Evolutionary conservation across 345 rosid species (phyloP).

Genomic region (Heritiera fomes): DNA sequence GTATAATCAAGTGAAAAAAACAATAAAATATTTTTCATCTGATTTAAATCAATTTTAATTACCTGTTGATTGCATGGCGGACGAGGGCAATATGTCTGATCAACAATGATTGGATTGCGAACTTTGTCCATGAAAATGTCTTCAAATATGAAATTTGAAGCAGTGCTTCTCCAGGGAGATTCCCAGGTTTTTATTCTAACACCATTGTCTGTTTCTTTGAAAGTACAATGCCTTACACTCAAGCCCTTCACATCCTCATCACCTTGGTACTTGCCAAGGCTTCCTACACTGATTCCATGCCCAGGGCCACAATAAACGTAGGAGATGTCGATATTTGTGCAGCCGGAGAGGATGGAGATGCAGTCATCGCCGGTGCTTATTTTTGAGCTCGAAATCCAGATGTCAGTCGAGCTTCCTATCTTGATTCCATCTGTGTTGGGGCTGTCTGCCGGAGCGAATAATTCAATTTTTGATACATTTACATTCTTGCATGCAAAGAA

Average conservation of each 20-base stretch:
- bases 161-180: slow-evolving; percentile 26
- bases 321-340: slow-evolving; percentile 33
- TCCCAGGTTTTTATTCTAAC: slow-evolving; percentile 50
- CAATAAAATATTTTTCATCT: too few relatives aligned
- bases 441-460: slow-evolving; percentile 38
- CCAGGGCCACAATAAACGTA: slow-evolving; percentile 46
- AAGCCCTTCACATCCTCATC: slow-evolving; percentile 31
- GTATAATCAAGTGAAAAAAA: too few relatives aligned
- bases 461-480: slow-evolving; percentile 7
- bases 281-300: slow-evolving; percentile 56
- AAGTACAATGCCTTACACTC: slow-evolving; percentile 19
- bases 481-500: slow-evolving; percentile 26
- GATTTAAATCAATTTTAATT: not conserved
- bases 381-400: not conserved
- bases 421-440: slow-evolving; percentile 55
- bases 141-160: slow-evolving; percentile 32
- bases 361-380: slow-evolving; percentile 49
- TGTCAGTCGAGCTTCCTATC: slow-evolving; percentile 32
- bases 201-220: slow-evolving; percentile 29
- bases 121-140: slow-evolving; percentile 45
- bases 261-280: slow-evolving; percentile 36
- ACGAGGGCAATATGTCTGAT: slow-evolving; percentile 42
- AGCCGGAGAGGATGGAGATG: slow-evolving; percentile 41
- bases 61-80: slow-evolving; percentile 25
- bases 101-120: slow-evolving; percentile 45